These are phyloP conservation scores for Rubroboletus satanas DNA, from an alignment of 768 basidiomycete species.

Conservation along the genomic window DNA sequence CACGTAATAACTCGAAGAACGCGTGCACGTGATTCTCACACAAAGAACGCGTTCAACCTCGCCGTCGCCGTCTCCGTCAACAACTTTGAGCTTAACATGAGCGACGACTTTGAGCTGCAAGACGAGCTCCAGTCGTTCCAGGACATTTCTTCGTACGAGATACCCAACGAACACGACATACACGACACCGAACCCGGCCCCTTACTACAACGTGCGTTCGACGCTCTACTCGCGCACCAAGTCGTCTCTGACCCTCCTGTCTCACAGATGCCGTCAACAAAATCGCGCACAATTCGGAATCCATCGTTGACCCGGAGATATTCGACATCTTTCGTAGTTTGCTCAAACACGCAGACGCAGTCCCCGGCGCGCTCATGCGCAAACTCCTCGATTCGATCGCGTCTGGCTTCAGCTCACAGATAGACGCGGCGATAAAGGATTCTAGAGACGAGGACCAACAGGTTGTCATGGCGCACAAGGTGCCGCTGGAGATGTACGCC, in stretches of 20 bases:
- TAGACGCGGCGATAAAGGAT: conserved; percentile 69
- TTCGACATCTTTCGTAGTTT: conserved; percentile 83
- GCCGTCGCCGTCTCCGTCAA: not conserved
- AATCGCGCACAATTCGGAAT: conserved; percentile 74
- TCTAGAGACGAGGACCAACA: conserved; percentile 67
- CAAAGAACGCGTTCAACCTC: conserved; percentile 9
- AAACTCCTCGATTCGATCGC: conserved; percentile 86
- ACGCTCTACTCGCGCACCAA: not conserved
- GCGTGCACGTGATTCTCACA: conserved; percentile 26
- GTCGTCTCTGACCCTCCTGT: conserved; percentile 7
- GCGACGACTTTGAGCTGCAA: conserved; percentile 63
- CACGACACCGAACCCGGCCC: conserved; percentile 48
- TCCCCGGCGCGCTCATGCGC: conserved; percentile 65
- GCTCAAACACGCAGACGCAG: conserved; percentile 65
- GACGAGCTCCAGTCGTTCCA: conserved; percentile 69
- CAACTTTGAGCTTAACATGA: conserved; percentile 29
- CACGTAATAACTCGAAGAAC: conserved; percentile 8
- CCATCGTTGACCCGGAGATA: conserved; percentile 59
- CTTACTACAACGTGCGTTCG: conserved; percentile 55
- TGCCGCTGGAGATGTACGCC: conserved; percentile 84
- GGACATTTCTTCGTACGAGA: conserved; percentile 58
- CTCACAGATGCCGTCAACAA: conserved; percentile 69
- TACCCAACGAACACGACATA: conserved; percentile 66
- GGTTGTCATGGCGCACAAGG: conserved; percentile 57
- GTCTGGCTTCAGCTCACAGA: conserved; percentile 68